A percentile compares a stretch with the other conserved stretches of the same genome.
Evolutionary conservation across 805 yeast genomes (phyloP).

Genomic region (Kuraishia cidri): DNA sequence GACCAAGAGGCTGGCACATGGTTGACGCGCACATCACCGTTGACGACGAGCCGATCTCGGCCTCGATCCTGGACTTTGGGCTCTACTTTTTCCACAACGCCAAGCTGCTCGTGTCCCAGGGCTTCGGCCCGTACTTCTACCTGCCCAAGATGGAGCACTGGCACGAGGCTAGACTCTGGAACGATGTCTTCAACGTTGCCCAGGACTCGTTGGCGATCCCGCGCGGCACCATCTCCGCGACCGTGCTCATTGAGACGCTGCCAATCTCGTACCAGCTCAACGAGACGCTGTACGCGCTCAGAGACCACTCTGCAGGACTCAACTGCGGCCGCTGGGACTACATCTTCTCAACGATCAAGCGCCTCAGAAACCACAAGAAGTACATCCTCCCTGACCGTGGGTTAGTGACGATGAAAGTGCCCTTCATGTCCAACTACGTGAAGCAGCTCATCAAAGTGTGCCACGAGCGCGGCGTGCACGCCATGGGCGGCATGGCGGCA

Average conservation of each 20-base stretch:
- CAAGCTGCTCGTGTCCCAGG: slow-evolving; percentile 45
- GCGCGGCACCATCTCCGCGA: slow-evolving; percentile 75
- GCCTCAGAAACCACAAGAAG: slow-evolving; percentile 58
- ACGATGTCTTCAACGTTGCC: slow-evolving; percentile 67
- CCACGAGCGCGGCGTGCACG: slow-evolving; percentile 75
- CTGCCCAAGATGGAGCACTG: slow-evolving; percentile 85
- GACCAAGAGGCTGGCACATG: slow-evolving; percentile 90
- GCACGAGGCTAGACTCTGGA: slow-evolving; percentile 77
- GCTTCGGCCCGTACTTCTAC: slow-evolving; percentile 76
- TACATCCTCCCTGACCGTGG: slow-evolving; percentile 73
- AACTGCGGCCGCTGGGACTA: slow-evolving; percentile 91
- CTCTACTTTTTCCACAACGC: slow-evolving; percentile 74
- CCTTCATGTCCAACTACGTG: slow-evolving; percentile 76
- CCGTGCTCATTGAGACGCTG: slow-evolving; percentile 74
- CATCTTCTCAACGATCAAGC: slow-evolving; percentile 72
- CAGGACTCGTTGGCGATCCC: slow-evolving; percentile 63
- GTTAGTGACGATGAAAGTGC: slow-evolving; percentile 72
- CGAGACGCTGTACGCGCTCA: slow-evolving; percentile 68
- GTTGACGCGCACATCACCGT: slow-evolving; percentile 62
- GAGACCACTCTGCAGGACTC: slow-evolving; percentile 72
- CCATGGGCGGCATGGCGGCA: slow-evolving; percentile 91
- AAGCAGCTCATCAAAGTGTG: slow-evolving; percentile 63
- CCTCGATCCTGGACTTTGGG: slow-evolving; percentile 75
- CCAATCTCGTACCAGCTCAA: slow-evolving; percentile 87
- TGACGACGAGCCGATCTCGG: slow-evolving; percentile 71